Evolutionary conservation across 2,329 filamentous ascomycete genomes (phyloP).

Genomic region (Berkeleyomyces basicola): DNA sequence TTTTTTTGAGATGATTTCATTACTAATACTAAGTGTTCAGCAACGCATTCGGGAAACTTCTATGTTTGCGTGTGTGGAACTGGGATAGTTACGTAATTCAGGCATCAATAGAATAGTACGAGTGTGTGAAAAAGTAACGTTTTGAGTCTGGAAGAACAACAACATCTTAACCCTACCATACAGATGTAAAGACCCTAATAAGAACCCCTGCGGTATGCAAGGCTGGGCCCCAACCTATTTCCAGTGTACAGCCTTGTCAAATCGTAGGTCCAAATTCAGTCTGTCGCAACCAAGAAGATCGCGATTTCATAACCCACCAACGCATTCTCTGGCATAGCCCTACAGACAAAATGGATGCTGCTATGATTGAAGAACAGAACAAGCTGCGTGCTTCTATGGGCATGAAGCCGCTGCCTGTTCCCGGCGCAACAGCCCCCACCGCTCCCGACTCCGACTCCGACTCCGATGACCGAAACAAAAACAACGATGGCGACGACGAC

Average conservation of each 20-base stretch:
- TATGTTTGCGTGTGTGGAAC: too few species aligned
- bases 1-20: too few species aligned
- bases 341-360: slow-evolving; percentile 37
- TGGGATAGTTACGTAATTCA: too few species aligned
- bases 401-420: slow-evolving; percentile 75
- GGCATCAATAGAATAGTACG: too few species aligned
- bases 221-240: neutral
- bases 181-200: neutral
- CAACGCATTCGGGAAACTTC: too few species aligned
- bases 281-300: neutral
- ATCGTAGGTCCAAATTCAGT: neutral
- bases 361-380: slow-evolving; percentile 85
- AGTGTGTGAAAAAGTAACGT: too few species aligned
- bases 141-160: too few species aligned
- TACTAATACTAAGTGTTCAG: too few species aligned
- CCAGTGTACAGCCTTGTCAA: neutral
- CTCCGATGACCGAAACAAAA: slow-evolving; percentile 32
- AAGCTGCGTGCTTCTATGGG: slow-evolving; percentile 78
- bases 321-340: neutral
- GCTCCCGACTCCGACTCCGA: slow-evolving; percentile 17
- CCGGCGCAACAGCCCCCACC: slow-evolving; percentile 36
- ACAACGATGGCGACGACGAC: slow-evolving; percentile 35
- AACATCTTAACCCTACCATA: fast-evolving
- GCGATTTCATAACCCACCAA: neutral
- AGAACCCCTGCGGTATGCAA: neutral